These are phyloP conservation scores for Stachybotrys chartarum DNA, from an alignment of 2,329 filamentous ascomycete genomes.

Conservation along the genomic window DNA sequence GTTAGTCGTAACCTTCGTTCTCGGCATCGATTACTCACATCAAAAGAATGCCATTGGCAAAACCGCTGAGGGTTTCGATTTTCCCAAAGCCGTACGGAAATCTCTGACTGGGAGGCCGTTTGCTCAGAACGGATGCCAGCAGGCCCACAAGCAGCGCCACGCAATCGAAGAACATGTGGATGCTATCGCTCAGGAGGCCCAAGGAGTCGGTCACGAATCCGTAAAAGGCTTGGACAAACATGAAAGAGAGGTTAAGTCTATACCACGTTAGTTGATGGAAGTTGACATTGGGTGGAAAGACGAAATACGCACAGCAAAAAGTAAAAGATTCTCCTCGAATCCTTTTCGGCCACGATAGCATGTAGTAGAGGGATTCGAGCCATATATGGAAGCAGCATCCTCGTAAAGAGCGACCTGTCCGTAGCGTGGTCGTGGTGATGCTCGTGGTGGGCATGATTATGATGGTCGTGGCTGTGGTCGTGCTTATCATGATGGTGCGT, in stretches of 20 bases:
- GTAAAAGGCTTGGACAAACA: slow-evolving; percentile 91
- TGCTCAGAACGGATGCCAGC: slow-evolving; percentile 88
- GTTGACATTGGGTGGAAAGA: slow-evolving; percentile 6
- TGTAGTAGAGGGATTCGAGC: slow-evolving; percentile 72
- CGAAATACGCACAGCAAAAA: slow-evolving; percentile 72
- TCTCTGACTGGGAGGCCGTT: slow-evolving; percentile 83
- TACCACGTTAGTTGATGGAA: slow-evolving; percentile 5
- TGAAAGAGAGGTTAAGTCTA: slow-evolving; percentile 90
- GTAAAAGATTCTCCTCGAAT: slow-evolving; percentile 93
- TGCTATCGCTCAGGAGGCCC: slow-evolving; percentile 91
- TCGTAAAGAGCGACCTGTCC: slow-evolving; percentile 62
- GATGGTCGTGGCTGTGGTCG: slow-evolving; percentile 20
- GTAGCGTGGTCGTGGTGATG: slow-evolving; percentile 32
- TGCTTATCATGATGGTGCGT: slow-evolving; percentile 13
- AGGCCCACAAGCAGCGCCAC: slow-evolving; percentile 85
- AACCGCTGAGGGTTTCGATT: slow-evolving; percentile 91
- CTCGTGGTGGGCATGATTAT: slow-evolving; percentile 14
- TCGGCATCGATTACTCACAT: slow-evolving; percentile 49
- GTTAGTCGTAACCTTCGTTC: slow-evolving; percentile 5
- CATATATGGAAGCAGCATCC: slow-evolving; percentile 61
- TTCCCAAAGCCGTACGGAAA: slow-evolving; percentile 97
- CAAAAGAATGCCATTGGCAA: slow-evolving; percentile 91
- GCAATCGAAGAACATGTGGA: slow-evolving; percentile 99
- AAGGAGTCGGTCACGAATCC: slow-evolving; percentile 90
- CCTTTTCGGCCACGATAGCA: slow-evolving; percentile 80